Evolutionary conservation across 2,329 filamentous ascomycete species (phyloP), one percentile per base, ranked within the genome.

Genomic region (Pezicula carpinea): DNA sequence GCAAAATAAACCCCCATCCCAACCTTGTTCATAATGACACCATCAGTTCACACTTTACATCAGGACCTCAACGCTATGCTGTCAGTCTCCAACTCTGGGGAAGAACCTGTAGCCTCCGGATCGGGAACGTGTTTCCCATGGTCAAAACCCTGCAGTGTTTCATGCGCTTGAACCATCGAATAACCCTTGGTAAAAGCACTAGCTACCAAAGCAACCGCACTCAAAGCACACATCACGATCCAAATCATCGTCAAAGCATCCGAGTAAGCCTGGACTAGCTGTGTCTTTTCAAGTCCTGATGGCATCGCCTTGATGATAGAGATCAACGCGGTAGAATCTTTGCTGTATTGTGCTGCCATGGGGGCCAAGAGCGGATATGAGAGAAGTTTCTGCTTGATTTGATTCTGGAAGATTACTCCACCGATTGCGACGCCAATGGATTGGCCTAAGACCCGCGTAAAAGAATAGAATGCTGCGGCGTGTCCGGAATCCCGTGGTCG

Each of bases 331-430:
- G 60, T 60, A 13, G 60, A 59, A 53, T 63, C 60, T 41, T 60
- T 62, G 23, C 50, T 53, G 38, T 60, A 62, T 21, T 53, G 35
- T 6, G 18, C 42, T 2, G 59, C 61, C n/a, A 59, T 39, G 2
- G 53, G 46, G 4, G 53, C 55, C 1, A 63, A 48, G 0, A 49
- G 32, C 4, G 56, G 53, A 39, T 60, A 59, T 1, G 32, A 6
- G 11, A 54, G 43, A 3, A 64, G 43, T 41, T 63, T 62, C 19
- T 52, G 36, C 34, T 56, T 58, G 32, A 64, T 57, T 47, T 73
- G 71, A 53, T 87, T 88, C 63, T 88, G 82, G 66, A 88, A 87
- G 44, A 85, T 74, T 26, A 83, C 80, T 3, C 84, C 83, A 2
- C 80, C 79, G 43, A 86, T 71, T 2, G 83, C 82, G 3, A 87